These are phyloP conservation scores for Lenzites betulinus DNA, from an alignment of 768 basidiomycete genomes.

Conservation along the genomic window DNA sequence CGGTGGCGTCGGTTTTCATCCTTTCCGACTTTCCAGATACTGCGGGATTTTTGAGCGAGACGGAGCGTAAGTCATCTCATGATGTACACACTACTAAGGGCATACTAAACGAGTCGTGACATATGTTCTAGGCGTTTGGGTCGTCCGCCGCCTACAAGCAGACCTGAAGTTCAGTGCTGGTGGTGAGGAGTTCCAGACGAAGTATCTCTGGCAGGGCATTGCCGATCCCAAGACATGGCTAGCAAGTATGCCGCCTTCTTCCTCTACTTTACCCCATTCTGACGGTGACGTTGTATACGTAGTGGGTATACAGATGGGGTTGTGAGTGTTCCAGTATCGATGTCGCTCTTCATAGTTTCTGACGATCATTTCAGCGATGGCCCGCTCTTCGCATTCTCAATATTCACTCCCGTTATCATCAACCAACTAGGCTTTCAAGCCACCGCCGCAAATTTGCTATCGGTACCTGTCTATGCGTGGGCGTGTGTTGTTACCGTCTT, in stretches of 20 bases:
- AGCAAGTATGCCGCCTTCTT: slow-evolving; percentile 48
- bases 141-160: slow-evolving; percentile 63
- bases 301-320: slow-evolving; percentile 76
- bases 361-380: slow-evolving; percentile 38
- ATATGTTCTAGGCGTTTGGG: slow-evolving; percentile 49
- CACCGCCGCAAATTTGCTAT: slow-evolving; percentile 70
- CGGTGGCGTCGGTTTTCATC: slow-evolving; percentile 65
- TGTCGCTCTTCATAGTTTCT: background rate
- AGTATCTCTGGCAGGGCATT: slow-evolving; percentile 61
- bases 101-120: too few relatives aligned
- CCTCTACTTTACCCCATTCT: background rate
- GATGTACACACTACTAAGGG: background rate
- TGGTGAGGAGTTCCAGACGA: slow-evolving; percentile 53
- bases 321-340: slow-evolving; percentile 41
- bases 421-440: slow-evolving; percentile 65
- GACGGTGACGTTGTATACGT: background rate
- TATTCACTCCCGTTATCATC: slow-evolving; percentile 49
- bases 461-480: slow-evolving; percentile 78
- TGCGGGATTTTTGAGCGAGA: slow-evolving; percentile 65
- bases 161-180: slow-evolving; percentile 69
- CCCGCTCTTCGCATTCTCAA: slow-evolving; percentile 57
- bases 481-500: slow-evolving; percentile 67
- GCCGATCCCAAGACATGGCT: slow-evolving; percentile 75
- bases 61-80: slow-evolving; percentile 49
- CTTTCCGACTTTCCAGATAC: slow-evolving; percentile 80